Percentiles rank a stretch among this genome's conserved stretches.
Evolutionary conservation across 108 stramenopile species (phyloP).

Genomic region (Cyclotella choctawhatcheeana): DNA sequence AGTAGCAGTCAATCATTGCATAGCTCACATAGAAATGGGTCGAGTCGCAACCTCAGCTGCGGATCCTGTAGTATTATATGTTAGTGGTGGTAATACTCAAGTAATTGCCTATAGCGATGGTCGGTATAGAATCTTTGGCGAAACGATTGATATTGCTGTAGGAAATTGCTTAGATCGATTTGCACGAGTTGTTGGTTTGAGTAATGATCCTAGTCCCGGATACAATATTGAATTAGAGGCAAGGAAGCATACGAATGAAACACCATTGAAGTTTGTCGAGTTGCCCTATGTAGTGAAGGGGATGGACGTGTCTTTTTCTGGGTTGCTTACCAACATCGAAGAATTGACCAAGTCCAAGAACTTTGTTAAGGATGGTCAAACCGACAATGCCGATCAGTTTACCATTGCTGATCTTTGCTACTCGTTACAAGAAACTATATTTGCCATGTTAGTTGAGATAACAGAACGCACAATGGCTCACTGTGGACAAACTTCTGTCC

Average conservation of each 20-base stretch:
- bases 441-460: slow-evolving; percentile 99
- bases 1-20: slow-evolving; percentile 98
- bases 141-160: slow-evolving; percentile 99
- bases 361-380: slow-evolving; percentile 33
- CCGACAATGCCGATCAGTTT: slow-evolving; percentile 32
- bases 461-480: slow-evolving; percentile 99
- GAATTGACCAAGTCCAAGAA: slow-evolving; percentile 28
- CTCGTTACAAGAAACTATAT: slow-evolving; percentile 97
- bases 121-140: slow-evolving; percentile 98
- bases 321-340: slow-evolving; percentile 69
- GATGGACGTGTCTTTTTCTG: slow-evolving; percentile 95
- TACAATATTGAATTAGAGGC: slow-evolving; percentile 99
- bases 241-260: slow-evolving; percentile 56
- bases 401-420: slow-evolving; percentile 94
- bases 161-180: slow-evolving; percentile 99
- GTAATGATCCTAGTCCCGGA: slow-evolving; percentile 98
- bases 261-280: slow-evolving; percentile 64
- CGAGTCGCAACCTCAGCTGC: slow-evolving; percentile 85
- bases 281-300: slow-evolving; percentile 99
- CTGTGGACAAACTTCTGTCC: slow-evolving; percentile 85
- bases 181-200: slow-evolving; percentile 91
- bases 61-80: slow-evolving; percentile 98
- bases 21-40: slow-evolving; percentile 99
- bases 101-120: slow-evolving; percentile 94
- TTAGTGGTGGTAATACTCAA: slow-evolving; percentile 98